Evolutionary conservation across 2,329 filamentous ascomycete genomes (phyloP), one percentile per base, ranked within the genome.

Genomic region (Scolecobasidium constrictum): DNA sequence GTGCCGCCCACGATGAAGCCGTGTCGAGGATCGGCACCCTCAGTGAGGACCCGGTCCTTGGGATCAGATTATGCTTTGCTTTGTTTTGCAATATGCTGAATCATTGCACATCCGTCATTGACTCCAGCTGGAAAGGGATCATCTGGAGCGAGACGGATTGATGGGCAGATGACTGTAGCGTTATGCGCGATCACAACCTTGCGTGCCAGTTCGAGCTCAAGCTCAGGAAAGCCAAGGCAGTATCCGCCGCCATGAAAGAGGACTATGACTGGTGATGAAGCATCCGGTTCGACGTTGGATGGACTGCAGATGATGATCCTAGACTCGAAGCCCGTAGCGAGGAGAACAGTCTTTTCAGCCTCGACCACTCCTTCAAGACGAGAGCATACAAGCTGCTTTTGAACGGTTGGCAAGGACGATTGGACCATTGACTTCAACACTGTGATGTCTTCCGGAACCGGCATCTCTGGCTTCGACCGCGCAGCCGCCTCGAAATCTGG

Each of bases 1-100:
- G 63, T 67, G n/a, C 71, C 71, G 7, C 69, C 67, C 0, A 73
- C 52, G 15, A 72, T 58, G 47, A 73, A 67, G 5, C 68, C 69
- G 38, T 58, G 59, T 4, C 52, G 45, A 1, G 69, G 60, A 35
- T 70, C 58, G 2, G 63, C 63, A 57, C 50, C 39, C 4, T 71
- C 53, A 0, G 28, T 35, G 1, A 40, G 18, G 46, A 49, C 17
- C 50, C 52, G 35, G 22, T 18, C 28, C 42, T 28, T 34, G 7
- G 28, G 11, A 16, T 42, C 7, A 20, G 42, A 13, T 11, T 7
- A 9, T 18, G 35, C 12, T 16, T 7, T 11, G 6, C 13, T 15
- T n/a, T 20, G 20, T 7, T 35, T 11, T 31, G 26, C 26, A 12
- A 62, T 60, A 66, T 66, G 69, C 46, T 58, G 53, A 0, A 66